Conservation (phyloP, 2,329 filamentous ascomycete species). For the Fusarium sp. region DNA sequence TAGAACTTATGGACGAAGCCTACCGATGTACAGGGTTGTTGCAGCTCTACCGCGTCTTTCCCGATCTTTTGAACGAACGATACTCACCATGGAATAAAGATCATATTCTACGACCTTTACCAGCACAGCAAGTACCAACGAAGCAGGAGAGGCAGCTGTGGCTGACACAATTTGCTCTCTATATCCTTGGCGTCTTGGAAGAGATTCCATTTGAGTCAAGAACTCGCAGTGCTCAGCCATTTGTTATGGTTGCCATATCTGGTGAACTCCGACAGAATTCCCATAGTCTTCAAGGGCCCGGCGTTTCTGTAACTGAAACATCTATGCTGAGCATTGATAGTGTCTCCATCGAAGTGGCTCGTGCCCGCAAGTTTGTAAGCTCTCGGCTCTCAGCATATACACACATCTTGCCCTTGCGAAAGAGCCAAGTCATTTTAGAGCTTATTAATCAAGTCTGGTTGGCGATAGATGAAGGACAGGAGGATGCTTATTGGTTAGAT, state of each 20-base stretch:
- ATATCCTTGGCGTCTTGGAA: background rate
- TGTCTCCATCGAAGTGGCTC: background rate
- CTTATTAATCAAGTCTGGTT: slow-evolving; percentile 6
- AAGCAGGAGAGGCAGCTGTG: background rate
- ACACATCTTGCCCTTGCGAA: background rate
- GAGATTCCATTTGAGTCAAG: slow-evolving; percentile 1
- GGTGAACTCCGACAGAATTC: background rate
- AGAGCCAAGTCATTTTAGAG: background rate
- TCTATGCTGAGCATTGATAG: background rate
- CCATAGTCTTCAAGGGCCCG: too few relatives aligned
- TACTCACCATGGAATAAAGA: background rate
- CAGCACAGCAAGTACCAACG: background rate
- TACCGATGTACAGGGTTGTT: background rate
- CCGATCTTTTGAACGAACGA: background rate
- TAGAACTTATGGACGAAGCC: background rate
- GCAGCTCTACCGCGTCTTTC: slow-evolving; percentile 2
- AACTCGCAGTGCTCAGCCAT: slow-evolving; percentile 6
- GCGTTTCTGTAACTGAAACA: background rate
- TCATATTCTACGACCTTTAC: background rate
- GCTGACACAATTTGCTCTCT: background rate
- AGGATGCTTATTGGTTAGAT: slow-evolving; percentile 4
- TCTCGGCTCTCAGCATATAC: slow-evolving; percentile 1
- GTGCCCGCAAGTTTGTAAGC: background rate
- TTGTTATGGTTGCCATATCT: slow-evolving; percentile 5
- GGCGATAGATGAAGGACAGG: background rate